A percentile compares a stretch with the other conserved stretches of the same genome.
Evolutionary conservation across 1,139 yeast species (phyloP).

Genomic region (Yamadazyma sp.): DNA sequence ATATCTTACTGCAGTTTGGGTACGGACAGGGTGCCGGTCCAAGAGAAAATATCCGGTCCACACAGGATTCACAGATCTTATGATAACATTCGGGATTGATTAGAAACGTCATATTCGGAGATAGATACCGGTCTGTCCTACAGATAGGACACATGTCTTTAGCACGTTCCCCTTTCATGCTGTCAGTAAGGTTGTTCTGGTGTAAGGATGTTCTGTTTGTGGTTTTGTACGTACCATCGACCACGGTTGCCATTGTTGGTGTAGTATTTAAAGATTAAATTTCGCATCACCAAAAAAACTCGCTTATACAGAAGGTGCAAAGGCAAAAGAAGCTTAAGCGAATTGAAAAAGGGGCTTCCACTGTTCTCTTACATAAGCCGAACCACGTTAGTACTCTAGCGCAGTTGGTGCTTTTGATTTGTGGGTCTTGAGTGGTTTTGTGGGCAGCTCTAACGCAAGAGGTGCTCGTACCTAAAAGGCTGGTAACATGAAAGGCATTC

Average conservation of each 20-base stretch:
- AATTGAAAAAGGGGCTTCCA: no score
- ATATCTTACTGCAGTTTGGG: conserved; percentile 82
- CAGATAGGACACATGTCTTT: conserved; percentile 97
- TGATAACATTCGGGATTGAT: conserved; percentile 98
- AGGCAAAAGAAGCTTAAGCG: no score
- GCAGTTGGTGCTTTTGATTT: no score
- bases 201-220: neutral
- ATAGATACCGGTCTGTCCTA: conserved; percentile 88
- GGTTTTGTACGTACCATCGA: conserved; percentile 2
- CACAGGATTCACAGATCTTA: conserved; percentile 95
- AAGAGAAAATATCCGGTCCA: conserved; percentile 84
- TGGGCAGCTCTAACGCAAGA: no score
- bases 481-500: neutral
- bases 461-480: no score
- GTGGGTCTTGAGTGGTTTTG: no score
- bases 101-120: conserved; percentile 89
- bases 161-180: conserved; percentile 33
- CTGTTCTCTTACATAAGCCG: no score
- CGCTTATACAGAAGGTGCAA: neutral
- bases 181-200: conserved; percentile 2
- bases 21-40: conserved; percentile 99
- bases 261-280: neutral
- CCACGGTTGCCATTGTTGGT: conserved; percentile 2
- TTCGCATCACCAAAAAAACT: conserved; percentile 1
- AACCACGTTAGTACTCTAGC: no score